Base-by-base conservation (phyloP, 345 rosid species). In the Rhodamnia argentea region DNA sequence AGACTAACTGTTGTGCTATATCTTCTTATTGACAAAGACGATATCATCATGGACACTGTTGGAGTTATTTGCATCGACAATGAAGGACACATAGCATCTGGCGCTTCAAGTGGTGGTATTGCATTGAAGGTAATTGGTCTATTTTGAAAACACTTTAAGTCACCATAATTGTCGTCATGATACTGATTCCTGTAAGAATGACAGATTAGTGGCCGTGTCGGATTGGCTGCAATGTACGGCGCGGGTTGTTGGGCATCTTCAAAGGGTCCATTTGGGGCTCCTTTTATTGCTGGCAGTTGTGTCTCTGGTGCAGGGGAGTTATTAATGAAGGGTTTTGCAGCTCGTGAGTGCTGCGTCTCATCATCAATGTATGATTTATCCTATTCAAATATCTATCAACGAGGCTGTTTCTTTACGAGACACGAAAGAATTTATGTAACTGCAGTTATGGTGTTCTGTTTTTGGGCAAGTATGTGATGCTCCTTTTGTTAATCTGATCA, bases 171-270 rank as follows among this genome's bases (percentile, higher is more conserved):
- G 37, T 70, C 13, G 74, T 57, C 78, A 37, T 76, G 32, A 56
- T 13, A 16, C 42, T 27, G n/a, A 82, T 50, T 82, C 23, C 40
- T 24, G 70, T 40, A 52, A 55, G 70, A 84, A 76, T 85, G 56
- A 84, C 92, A 97, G 99, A 93, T 94, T 52, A 88, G 94, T 56
- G 99, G 99, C 10, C 99, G 99, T 86, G 96, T 97, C 83, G 99
- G 99, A 84, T 89, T 97, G 89, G 99, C 98, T 82, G 98, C 95
- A 81, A 93, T 89, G 88, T 94, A 97, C 87, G 99, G 99, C 86
- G 93, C 96, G 57, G 99, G 99, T 52, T 96, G 99, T 85, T 97
- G 99, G 99, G 99, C 99, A 83, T 92, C 96, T 75, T 91, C 94
- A 23, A 94, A 89, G 90, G 96, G 95, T 85, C 94, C 93, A 55